Evolutionary conservation across 2,329 filamentous ascomycete genomes (phyloP).

Genomic region (Fusarium beomiforme): DNA sequence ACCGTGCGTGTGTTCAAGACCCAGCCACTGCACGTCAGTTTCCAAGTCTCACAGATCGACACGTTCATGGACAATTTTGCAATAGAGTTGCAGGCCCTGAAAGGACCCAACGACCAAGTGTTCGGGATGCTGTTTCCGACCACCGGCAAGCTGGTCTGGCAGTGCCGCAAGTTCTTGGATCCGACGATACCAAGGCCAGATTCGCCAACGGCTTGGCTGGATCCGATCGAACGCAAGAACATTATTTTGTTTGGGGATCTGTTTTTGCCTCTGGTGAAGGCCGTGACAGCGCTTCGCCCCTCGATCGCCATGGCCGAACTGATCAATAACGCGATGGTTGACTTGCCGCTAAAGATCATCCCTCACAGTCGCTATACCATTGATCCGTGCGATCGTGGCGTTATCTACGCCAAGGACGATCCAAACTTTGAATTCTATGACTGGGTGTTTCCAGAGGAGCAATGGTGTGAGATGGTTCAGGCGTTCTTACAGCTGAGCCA

Average conservation of each 20-base stretch:
- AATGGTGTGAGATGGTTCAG: neutral
- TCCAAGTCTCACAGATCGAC: neutral
- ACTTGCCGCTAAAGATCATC: neutral
- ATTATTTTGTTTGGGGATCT: neutral
- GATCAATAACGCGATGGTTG: neutral
- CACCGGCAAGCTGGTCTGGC: neutral
- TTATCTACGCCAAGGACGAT: neutral
- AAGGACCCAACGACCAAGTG: neutral
- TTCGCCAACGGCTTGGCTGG: neutral
- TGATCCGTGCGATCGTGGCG: neutral
- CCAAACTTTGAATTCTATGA: neutral
- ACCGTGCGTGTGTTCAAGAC: neutral
- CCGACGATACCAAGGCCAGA: neutral
- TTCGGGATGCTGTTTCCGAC: neutral
- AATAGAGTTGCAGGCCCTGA: neutral
- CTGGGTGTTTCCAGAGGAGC: neutral
- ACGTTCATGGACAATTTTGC: neutral
- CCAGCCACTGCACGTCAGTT: neutral
- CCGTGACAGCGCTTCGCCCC: neutral
- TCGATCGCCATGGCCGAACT: neutral
- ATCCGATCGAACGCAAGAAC: neutral
- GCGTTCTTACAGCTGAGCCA: neutral
- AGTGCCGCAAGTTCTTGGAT: neutral
- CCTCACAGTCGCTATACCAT: neutral
- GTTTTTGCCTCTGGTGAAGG: neutral